These are phyloP conservation scores for Aspergillus conjunctus DNA, from an alignment of 495 filamentous ascomycete genomes.

Conservation along the genomic window DNA sequence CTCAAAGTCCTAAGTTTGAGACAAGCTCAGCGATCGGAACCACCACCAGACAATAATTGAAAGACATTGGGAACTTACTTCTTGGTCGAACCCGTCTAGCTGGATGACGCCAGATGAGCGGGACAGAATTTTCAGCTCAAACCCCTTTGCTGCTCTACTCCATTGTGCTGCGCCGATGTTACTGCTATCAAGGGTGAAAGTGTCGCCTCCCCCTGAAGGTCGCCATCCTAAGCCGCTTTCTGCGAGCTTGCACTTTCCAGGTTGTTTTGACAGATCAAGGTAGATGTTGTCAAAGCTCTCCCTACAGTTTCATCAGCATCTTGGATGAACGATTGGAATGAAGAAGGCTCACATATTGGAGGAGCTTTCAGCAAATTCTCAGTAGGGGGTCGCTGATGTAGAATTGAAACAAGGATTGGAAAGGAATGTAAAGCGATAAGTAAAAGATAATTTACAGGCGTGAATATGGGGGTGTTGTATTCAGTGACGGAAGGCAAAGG, in stretches of 20 bases:
- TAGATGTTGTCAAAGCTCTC: slow-evolving; percentile 97
- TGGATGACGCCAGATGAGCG: slow-evolving; percentile 84
- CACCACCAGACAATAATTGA: no score
- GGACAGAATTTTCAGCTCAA: slow-evolving; percentile 87
- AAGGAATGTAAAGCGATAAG: slow-evolving; percentile 2
- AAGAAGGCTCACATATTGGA: slow-evolving; percentile 46
- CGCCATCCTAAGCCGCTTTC: slow-evolving; percentile 95
- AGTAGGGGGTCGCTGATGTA: slow-evolving; percentile 7
- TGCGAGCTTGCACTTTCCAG: slow-evolving; percentile 89
- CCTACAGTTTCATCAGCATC: slow-evolving; percentile 46
- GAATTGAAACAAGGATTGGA: neutral
- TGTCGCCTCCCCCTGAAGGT: slow-evolving; percentile 80
- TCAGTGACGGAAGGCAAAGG: neutral
- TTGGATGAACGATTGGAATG: slow-evolving; percentile 8
- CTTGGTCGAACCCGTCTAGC: slow-evolving; percentile 91
- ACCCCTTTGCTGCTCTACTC: slow-evolving; percentile 91
- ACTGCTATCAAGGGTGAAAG: slow-evolving; percentile 82
- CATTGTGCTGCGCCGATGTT: slow-evolving; percentile 87
- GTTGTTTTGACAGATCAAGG: slow-evolving; percentile 86
- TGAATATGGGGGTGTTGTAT: neutral
- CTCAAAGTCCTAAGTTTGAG: slow-evolving; percentile 71
- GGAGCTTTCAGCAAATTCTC: slow-evolving; percentile 25
- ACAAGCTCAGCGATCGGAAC: neutral
- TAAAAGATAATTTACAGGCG: neutral
- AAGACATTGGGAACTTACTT: slow-evolving; percentile 55